These are phyloP conservation scores for Populus trichocarpa DNA, from an alignment of 441 rosid genomes.

Conservation along the genomic window DNA sequence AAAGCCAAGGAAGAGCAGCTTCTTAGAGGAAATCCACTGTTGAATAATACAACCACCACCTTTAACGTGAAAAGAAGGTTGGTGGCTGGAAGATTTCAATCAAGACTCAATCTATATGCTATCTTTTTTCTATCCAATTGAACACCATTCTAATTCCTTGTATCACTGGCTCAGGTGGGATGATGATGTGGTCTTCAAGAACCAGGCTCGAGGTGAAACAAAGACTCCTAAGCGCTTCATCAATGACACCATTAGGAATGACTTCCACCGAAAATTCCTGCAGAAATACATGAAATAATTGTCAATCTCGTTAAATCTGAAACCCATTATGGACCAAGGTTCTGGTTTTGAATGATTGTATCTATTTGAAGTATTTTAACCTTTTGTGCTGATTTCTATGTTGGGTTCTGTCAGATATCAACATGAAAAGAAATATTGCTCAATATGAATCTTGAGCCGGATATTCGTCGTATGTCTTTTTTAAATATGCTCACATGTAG, in stretches of 20 bases:
- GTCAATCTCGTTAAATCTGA: too few species aligned
- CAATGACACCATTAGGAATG: constrained; percentile 92
- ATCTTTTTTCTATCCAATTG: neutral
- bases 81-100: constrained; percentile 6
- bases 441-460: neutral
- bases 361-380: neutral
- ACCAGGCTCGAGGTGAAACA: constrained; percentile 93
- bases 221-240: constrained; percentile 93
- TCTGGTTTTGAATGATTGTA: constrained; percentile 2
- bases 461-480: neutral
- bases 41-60: constrained; percentile 70
- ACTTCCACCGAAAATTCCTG: constrained; percentile 89
- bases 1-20: constrained; percentile 90
- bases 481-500: neutral
- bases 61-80: constrained; percentile 90
- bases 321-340: neutral
- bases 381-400: neutral
- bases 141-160: neutral
- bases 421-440: neutral
- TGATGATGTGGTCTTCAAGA: constrained; percentile 97
- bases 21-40: constrained; percentile 87
- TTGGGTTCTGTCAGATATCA: neutral
- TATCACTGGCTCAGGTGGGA: constrained; percentile 70
- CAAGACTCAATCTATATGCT: neutral
- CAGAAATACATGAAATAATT: constrained; percentile 90